Evolutionary conservation across 2,329 filamentous ascomycete species (phyloP).

Genomic region (Colletotrichum gloeosporioides): DNA sequence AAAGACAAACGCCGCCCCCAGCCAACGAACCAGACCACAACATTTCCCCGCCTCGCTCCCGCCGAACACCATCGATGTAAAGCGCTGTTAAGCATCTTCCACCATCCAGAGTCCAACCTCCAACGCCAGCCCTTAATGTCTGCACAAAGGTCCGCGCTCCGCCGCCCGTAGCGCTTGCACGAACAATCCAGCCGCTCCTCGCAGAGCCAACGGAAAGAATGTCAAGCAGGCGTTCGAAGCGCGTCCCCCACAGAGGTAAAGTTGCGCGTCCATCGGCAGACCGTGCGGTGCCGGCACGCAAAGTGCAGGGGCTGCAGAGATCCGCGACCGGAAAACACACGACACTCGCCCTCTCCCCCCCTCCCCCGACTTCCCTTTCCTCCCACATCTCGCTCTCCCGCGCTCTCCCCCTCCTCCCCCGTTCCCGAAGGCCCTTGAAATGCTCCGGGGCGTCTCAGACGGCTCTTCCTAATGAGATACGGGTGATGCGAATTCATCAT

Average conservation of each 20-base stretch:
- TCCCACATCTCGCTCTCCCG: background rate
- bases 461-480: conserved; percentile 50
- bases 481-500: conserved; percentile 47
- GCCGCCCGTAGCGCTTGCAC: background rate
- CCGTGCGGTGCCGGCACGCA: background rate
- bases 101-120: background rate
- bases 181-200: background rate
- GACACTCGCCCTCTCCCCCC: background rate
- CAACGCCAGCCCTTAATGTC: background rate
- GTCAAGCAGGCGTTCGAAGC: background rate
- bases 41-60: background rate
- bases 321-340: conserved; percentile 19
- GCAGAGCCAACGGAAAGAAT: background rate
- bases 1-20: background rate
- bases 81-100: background rate
- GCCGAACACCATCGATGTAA: background rate
- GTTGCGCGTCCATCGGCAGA: background rate
- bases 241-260: background rate
- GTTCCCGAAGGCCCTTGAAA: background rate
- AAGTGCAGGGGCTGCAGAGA: conserved; percentile 19
- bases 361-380: background rate
- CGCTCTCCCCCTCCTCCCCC: background rate
- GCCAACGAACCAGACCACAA: background rate
- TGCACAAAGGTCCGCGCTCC: background rate
- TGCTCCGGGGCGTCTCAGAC: conserved; percentile 43